Conservation (phyloP, 805 yeast species). For the Cyberlindnera mrakii region DNA sequence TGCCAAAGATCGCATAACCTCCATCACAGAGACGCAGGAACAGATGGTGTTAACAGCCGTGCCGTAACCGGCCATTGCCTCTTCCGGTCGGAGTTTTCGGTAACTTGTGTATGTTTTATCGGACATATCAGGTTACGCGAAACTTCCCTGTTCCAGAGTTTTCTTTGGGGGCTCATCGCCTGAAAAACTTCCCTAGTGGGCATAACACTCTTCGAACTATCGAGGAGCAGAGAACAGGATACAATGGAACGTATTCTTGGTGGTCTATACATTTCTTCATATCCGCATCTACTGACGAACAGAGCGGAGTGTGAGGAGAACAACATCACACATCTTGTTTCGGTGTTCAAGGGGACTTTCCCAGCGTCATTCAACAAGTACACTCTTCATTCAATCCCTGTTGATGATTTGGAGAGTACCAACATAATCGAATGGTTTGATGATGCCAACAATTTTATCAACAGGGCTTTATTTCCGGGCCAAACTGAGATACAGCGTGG, state of each 20-base stretch:
- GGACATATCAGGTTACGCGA: too few species aligned
- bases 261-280: conserved; percentile 68
- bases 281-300: conserved; percentile 53
- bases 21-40: too few species aligned
- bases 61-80: too few species aligned
- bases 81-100: too few species aligned
- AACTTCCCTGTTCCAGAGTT: too few species aligned
- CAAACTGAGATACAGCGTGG: conserved; percentile 23
- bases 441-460: conserved; percentile 62
- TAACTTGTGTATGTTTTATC: too few species aligned
- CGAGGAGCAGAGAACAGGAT: not conserved
- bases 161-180: too few species aligned
- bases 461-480: conserved; percentile 48
- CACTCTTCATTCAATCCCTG: conserved; percentile 49
- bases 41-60: too few species aligned
- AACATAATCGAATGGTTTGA: conserved; percentile 60
- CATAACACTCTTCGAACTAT: not conserved
- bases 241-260: conserved; percentile 60
- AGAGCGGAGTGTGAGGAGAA: conserved; percentile 43
- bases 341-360: conserved; percentile 59
- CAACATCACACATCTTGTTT: conserved; percentile 66
- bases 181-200: too few species aligned
- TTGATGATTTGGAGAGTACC: conserved; percentile 67
- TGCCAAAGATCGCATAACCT: too few species aligned
- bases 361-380: conserved; percentile 48